Evolutionary conservation across 2,329 filamentous ascomycete genomes (phyloP), one percentile per base, ranked within the genome.

Genomic region (Aspergillus phoenicis): DNA sequence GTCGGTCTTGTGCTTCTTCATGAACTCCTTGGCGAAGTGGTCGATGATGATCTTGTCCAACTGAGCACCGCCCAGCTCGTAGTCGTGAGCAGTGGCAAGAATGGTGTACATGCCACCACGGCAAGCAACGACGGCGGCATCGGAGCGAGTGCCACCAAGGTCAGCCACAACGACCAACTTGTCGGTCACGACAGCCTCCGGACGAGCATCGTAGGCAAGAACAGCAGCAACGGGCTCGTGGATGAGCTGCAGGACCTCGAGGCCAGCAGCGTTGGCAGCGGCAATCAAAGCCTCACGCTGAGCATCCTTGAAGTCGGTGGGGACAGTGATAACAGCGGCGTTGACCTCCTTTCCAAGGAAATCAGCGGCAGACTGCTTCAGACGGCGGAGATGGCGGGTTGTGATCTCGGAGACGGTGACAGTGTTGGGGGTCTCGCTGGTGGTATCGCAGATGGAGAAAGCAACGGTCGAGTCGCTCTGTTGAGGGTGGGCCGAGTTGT

Each of bases 1-100:
- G 78, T 98, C 95, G 60, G 87, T 87, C 81, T 89, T 89, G 85
- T 98, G 87, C 85, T 96, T 97, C 87, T 99, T 98, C 74, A 95
- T 86, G 81, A 99, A 99, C 80, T 99, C 95, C 85, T 99, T 99
- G 70, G 94, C 91, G 70, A 98, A 97, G 83, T 97, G 89, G 76
- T 99, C 94, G 76, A 97, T 91, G 61, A 99, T 85, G 53, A 94
- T 90, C 76, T 95, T 86, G 82, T 99, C 95, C 60, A 99, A 84
- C 67, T 93, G 88, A 38, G 87, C 84, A 73, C 95, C 95, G 59
- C 91, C 89, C 68, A 94, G 91, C 74, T 98, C 93, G 80, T 96
- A 97, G 83, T 99, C 95, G 82, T 98, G 95, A 30, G 90, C 87
- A 11, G 94, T 96, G 20, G 95, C 93, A 61, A 99, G 85, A 70